Conservation (phyloP, 768 basidiomycete genomes). For the Panaeolus papilionaceus region DNA sequence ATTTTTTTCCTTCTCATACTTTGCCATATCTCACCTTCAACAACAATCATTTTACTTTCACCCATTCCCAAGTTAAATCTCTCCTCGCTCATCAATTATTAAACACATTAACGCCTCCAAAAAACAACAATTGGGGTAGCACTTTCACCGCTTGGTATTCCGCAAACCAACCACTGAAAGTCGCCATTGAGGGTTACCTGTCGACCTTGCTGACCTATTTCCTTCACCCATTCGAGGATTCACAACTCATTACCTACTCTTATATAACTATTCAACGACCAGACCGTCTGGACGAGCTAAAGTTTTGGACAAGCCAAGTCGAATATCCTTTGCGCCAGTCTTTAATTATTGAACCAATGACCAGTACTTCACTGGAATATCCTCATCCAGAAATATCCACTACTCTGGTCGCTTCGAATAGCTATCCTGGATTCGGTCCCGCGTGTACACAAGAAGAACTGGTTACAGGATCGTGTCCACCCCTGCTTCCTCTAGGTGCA, state of each 20-base stretch:
- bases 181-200: constrained; percentile 37
- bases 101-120: constrained; percentile 34
- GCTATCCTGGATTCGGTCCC: constrained; percentile 38
- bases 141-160: constrained; percentile 41
- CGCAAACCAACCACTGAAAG: constrained; percentile 31
- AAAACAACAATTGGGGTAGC: constrained; percentile 37
- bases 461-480: constrained; percentile 37
- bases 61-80: constrained; percentile 33
- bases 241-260: constrained; percentile 17
- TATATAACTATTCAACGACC: constrained; percentile 13
- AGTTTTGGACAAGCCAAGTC: constrained; percentile 10
- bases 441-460: constrained; percentile 42
- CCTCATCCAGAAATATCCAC: constrained; percentile 31
- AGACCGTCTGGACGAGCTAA: constrained; percentile 14
- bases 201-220: constrained; percentile 37
- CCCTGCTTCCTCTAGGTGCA: constrained; percentile 35
- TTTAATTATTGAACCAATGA: constrained; percentile 29
- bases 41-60: constrained; percentile 24
- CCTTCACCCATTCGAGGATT: constrained; percentile 17
- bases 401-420: constrained; percentile 38
- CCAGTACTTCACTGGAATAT: constrained; percentile 31
- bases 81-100: constrained; percentile 39
- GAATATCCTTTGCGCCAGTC: constrained; percentile 26
- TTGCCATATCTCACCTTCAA: constrained; percentile 29
- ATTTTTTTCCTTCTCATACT: constrained; percentile 32